These are phyloP conservation scores for Leishmania tarentolae DNA, from an alignment of 208 protist genomes.

Conservation along the genomic window DNA sequence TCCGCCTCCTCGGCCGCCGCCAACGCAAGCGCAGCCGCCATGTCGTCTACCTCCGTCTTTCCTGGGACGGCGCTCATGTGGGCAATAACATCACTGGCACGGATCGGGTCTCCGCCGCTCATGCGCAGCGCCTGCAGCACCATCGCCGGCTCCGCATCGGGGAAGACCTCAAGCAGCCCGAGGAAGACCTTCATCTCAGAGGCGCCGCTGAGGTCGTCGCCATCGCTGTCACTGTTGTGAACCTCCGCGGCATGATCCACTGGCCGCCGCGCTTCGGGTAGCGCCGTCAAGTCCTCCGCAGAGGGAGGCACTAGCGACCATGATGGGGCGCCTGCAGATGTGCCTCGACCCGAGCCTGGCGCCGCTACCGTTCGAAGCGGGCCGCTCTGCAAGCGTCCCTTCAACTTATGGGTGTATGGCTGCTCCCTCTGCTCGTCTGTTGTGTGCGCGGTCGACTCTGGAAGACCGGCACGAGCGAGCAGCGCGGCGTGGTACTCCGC, in stretches of 20 bases:
- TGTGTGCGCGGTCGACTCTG: not conserved
- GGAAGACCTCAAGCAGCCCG: constrained; percentile 59
- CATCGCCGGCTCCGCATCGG: constrained; percentile 41
- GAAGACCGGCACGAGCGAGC: constrained; percentile 5
- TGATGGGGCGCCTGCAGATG: not conserved
- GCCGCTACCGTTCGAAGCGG: not conserved
- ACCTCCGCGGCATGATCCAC: not conserved
- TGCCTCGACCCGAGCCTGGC: not conserved
- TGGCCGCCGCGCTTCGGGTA: not conserved
- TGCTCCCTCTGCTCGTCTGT: not conserved
- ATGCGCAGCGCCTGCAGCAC: constrained; percentile 66
- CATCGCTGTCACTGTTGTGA: not conserved
- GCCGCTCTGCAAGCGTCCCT: constrained; percentile 8
- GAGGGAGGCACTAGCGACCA: constrained; percentile 3
- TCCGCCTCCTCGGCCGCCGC: constrained; percentile 54
- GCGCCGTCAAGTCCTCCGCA: constrained; percentile 4
- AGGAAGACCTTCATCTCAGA: constrained; percentile 47
- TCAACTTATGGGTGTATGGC: not conserved
- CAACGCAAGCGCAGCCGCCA: constrained; percentile 45
- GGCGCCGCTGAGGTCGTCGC: constrained; percentile 7
- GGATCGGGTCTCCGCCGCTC: constrained; percentile 37
- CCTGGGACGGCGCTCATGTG: constrained; percentile 16
- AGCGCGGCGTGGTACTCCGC: constrained; percentile 40
- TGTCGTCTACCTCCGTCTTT: constrained; percentile 11
- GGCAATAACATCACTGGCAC: constrained; percentile 40